Evolutionary conservation across 352 stramenopile genomes (phyloP).

Genomic region (Globisporangium nagaii): DNA sequence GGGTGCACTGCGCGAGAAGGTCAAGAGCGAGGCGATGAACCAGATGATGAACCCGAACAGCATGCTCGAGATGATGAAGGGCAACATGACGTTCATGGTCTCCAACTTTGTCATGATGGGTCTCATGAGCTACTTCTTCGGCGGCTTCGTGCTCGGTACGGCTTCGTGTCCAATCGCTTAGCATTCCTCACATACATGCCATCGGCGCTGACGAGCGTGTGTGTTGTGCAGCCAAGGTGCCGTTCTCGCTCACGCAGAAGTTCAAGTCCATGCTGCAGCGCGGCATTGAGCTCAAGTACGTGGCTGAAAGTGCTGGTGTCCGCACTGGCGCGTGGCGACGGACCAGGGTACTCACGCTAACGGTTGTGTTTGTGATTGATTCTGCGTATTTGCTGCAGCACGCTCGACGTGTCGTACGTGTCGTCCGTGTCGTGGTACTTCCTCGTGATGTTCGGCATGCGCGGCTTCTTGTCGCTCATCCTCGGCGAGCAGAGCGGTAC

Average conservation of each 20-base stretch:
- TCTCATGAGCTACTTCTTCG: constrained; percentile 98
- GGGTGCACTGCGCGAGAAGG: constrained; percentile 81
- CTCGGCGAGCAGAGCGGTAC: constrained; percentile 89
- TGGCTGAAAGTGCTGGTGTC: too few species aligned
- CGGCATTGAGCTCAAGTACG: constrained; percentile 92
- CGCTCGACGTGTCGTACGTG: constrained; percentile 97
- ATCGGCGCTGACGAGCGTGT: too few species aligned
- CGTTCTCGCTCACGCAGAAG: constrained; percentile 96
- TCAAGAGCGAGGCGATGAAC: constrained; percentile 88
- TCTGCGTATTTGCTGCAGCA: constrained; percentile 60
- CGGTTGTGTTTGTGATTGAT: too few species aligned
- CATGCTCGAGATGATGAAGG: constrained; percentile 99
- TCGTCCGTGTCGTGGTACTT: constrained; percentile 98
- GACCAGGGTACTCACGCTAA: too few species aligned
- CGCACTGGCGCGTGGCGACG: too few species aligned
- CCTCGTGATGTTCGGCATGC: constrained; percentile 98
- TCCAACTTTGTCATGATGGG: constrained; percentile 99
- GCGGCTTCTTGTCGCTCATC: constrained; percentile 95
- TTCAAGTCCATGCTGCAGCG: constrained; percentile 99
- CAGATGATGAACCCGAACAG: constrained; percentile 94
- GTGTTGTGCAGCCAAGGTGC: constrained; percentile 92
- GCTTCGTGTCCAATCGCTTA: too few species aligned
- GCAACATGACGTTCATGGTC: constrained; percentile 98
- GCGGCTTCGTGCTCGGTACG: constrained; percentile 94
- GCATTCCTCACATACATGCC: too few species aligned